These are phyloP conservation scores for Penicillium sp. DNA, from an alignment of 2,329 filamentous ascomycete genomes.

Conservation along the genomic window DNA sequence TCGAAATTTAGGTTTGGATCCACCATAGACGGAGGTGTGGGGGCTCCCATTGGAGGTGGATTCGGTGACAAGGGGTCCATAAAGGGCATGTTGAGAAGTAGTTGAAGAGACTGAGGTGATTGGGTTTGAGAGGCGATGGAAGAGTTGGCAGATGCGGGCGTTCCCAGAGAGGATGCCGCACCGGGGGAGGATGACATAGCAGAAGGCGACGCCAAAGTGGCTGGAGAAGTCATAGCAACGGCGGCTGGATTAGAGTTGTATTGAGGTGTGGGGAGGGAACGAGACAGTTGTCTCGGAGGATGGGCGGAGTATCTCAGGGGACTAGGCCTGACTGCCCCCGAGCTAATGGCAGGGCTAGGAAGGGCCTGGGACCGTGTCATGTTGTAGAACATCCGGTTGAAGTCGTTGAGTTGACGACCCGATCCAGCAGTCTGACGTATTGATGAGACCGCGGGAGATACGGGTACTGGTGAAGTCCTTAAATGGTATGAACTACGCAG, in stretches of 20 bases:
- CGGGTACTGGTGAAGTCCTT: constrained; percentile 3
- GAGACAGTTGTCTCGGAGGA: constrained; percentile 12
- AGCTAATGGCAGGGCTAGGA: constrained; percentile 20
- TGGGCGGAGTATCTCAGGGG: constrained; percentile 26
- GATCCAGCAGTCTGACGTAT: constrained; percentile 1
- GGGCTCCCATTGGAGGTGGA: constrained; percentile 17
- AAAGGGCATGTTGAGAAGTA: constrained; percentile 12
- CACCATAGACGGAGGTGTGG: constrained; percentile 39
- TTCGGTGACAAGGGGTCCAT: constrained; percentile 24
- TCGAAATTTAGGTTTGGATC: constrained; percentile 48
- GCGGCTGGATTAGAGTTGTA: constrained; percentile 12
- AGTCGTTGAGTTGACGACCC: constrained; percentile 29
- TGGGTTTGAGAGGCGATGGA: constrained; percentile 1
- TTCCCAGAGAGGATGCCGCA: background rate
- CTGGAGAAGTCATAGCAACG: background rate
- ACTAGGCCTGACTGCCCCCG: constrained; percentile 20
- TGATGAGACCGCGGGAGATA: constrained; percentile 6
- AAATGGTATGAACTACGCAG: constrained; percentile 12
- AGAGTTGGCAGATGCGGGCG: constrained; percentile 1
- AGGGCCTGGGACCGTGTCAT: constrained; percentile 35
- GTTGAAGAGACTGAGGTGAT: constrained; percentile 6
- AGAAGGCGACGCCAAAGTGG: constrained; percentile 7
- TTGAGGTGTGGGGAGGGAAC: constrained; percentile 12
- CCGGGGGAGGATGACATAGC: constrained; percentile 17
- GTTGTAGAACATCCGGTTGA: constrained; percentile 36